Conservation (phyloP, 1,284 basidiomycete genomes). For the Abortiporus biennis region DNA sequence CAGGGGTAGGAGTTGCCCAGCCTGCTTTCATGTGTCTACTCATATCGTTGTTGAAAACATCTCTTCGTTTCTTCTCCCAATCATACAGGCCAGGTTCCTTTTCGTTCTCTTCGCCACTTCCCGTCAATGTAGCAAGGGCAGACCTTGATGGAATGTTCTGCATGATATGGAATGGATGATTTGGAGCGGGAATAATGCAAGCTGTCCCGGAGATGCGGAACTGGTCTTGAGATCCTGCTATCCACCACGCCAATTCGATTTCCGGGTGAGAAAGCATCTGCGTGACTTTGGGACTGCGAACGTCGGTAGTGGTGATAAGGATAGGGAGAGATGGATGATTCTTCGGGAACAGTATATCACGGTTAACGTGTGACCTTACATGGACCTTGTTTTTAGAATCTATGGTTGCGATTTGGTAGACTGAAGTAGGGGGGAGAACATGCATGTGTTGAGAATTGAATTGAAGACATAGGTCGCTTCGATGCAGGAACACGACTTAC, state of each 20-base stretch:
- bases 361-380: constrained; percentile 57
- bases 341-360: constrained; percentile 42
- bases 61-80: constrained; percentile 55
- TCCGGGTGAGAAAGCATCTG: constrained; percentile 39
- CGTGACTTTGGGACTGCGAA: constrained; percentile 50
- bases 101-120: constrained; percentile 20
- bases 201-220: constrained; percentile 47
- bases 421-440: no score
- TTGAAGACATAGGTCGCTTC: neutral
- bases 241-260: constrained; percentile 57
- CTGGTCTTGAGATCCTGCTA: constrained; percentile 46
- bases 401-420: constrained; percentile 56
- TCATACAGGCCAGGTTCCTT: constrained; percentile 29
- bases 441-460: neutral
- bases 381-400: constrained; percentile 38
- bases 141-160: constrained; percentile 14
- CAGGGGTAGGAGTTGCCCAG: constrained; percentile 59
- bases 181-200: constrained; percentile 37
- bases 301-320: constrained; percentile 49
- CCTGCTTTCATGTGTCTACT: constrained; percentile 53
- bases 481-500: constrained; percentile 24
- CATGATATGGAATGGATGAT: constrained; percentile 22
- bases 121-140: constrained; percentile 31
- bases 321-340: constrained; percentile 43
- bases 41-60: constrained; percentile 49